Evolutionary conservation across 768 basidiomycete species (phyloP), one percentile per base, ranked within the genome.

Genomic region (Agaricus subrufescens): DNA sequence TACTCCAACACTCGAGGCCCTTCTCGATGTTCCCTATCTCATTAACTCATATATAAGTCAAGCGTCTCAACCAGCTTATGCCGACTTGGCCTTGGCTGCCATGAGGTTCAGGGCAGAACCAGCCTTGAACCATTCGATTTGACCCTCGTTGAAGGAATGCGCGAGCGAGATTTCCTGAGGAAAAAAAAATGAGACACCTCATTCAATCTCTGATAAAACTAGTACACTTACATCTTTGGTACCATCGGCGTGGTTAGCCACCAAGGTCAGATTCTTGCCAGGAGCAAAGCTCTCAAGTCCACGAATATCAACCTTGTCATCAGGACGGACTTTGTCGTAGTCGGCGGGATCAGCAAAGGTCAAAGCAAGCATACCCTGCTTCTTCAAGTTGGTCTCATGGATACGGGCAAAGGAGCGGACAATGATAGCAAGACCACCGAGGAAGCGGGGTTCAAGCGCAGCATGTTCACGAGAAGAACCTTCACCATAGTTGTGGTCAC

Each of bases 111-210:
- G 84, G 15, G 93, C 92, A 62, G 90, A 93, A 42, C 96, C 96
- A 65, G 94, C 94, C 81, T 94, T 95, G 86, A 97, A 98, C 95
- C 96, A 97, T 64, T 83, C 92, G 67, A 97, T 95, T 75, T 97
- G 95, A 46, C 93, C 93, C 73, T 93, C 88, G 69, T 98, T 98
- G 81, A 97, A 98, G 11, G 92, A 90, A 73, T 97, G 94, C 26
- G 91, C 90, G 58, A 94, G 85, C 23, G 80, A 47, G 62, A 96
- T 79, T 66, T 90, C 81, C 79, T 86, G 59, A n/a, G n/a, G n/a
- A 25, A 59, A 43, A 53, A 11, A 50, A 57, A 34, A 42, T 69
- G 55, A 71, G 46, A 12, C n/a, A 26, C 2, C 50, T 4, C 25
- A 19, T 27, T 19, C 2, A 3, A 27, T 14, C 7, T 15, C 19